Evolutionary conservation across 225 moss, liverwort and hornwort genomes (phyloP).

Genomic region (Pleurozium schreberi): DNA sequence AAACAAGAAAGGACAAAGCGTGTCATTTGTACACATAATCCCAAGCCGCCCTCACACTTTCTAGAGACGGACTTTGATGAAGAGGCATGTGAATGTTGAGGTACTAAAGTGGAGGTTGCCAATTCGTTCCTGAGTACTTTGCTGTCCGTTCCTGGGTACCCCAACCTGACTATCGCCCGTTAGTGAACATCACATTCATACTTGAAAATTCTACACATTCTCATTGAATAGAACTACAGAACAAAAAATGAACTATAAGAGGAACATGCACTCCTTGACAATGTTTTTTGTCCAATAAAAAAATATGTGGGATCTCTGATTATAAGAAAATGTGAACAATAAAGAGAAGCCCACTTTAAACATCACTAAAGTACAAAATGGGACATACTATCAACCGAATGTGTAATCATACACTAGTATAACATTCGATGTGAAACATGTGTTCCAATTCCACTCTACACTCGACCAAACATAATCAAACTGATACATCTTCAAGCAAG

Average conservation of each 20-base stretch:
- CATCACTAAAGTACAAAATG: background rate
- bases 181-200: background rate
- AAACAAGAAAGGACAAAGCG: too few relatives aligned
- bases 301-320: background rate
- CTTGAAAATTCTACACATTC: background rate
- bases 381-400: background rate
- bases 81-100: too few relatives aligned
- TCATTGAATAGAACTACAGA: background rate
- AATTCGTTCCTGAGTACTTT: too few relatives aligned
- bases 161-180: too few relatives aligned
- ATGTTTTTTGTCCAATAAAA: background rate
- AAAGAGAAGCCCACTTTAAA: background rate
- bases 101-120: too few relatives aligned
- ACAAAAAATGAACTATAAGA: background rate
- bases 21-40: too few relatives aligned
- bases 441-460: background rate
- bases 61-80: too few relatives aligned
- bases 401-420: background rate
- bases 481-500: background rate
- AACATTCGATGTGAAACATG: background rate
- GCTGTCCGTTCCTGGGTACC: too few relatives aligned
- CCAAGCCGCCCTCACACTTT: too few relatives aligned
- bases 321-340: background rate
- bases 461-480: background rate
- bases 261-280: background rate